Percentiles rank a stretch among this genome's conserved stretches.
These are phyloP conservation scores for Uronychia setigera DNA, from an alignment of 73 alveolate genomes.

Conservation along the genomic window DNA sequence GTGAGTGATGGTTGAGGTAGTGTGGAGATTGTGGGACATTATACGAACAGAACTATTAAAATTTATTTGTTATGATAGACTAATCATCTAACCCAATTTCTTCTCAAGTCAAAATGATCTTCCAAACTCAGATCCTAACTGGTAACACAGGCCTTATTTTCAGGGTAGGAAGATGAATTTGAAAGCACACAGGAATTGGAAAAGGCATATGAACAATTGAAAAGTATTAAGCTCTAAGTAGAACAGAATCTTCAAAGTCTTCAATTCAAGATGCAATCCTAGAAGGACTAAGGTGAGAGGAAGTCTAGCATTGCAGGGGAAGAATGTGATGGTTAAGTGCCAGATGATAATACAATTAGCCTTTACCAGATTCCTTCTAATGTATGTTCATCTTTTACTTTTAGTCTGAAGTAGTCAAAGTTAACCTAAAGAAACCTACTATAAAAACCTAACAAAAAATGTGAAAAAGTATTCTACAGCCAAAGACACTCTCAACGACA, in stretches of 20 bases:
- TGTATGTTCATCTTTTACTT: neutral
- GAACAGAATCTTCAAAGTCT: neutral
- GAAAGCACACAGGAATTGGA: neutral
- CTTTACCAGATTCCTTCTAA: neutral
- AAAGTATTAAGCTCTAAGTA: neutral
- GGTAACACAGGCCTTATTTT: too few relatives aligned
- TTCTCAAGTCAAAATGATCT: too few relatives aligned
- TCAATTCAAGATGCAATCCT: neutral
- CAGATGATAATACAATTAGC: neutral
- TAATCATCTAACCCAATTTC: too few relatives aligned
- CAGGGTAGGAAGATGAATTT: neutral
- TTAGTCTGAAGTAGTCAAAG: neutral
- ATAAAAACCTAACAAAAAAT: neutral
- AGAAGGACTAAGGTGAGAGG: conserved; percentile 2
- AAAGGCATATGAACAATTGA: neutral
- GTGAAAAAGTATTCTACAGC: neutral
- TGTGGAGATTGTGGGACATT: too few relatives aligned
- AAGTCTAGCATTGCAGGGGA: neutral
- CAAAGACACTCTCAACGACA: neutral
- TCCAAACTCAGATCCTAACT: too few relatives aligned
- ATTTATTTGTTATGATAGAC: too few relatives aligned
- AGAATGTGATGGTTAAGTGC: neutral
- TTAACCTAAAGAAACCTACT: neutral
- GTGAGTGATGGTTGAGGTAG: too few relatives aligned
- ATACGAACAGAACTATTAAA: too few relatives aligned